These are phyloP conservation scores for Syzygium syzygioides DNA, from an alignment of 441 rosid genomes.

Conservation along the genomic window DNA sequence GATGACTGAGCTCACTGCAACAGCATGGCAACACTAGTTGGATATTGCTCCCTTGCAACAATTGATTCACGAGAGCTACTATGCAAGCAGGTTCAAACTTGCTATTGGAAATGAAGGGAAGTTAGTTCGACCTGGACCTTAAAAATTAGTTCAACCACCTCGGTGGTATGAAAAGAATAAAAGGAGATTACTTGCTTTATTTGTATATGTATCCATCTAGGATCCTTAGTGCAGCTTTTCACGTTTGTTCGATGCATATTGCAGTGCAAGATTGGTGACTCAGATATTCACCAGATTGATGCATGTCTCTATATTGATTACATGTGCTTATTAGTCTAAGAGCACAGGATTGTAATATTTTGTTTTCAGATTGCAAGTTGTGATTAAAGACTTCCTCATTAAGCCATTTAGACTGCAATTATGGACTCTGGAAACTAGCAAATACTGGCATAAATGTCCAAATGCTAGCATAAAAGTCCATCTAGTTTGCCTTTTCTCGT, in stretches of 20 bases:
- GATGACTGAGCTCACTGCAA: no score
- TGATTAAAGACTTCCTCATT: no score
- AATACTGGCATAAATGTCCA: not conserved
- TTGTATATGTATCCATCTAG: fast-evolving
- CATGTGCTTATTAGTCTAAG: not conserved
- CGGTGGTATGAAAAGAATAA: fast-evolving
- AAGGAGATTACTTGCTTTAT: not conserved
- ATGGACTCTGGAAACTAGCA: no score
- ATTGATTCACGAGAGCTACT: no score
- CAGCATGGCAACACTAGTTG: not conserved
- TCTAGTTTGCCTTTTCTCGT: not conserved
- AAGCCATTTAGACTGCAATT: no score
- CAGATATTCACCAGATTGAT: not conserved
- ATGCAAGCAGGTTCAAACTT: not conserved
- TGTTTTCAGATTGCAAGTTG: no score
- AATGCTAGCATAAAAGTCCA: not conserved
- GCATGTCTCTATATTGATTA: no score
- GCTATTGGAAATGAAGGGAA: not conserved
- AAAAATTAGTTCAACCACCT: not conserved
- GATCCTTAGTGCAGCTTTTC: not conserved
- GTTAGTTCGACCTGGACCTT: not conserved
- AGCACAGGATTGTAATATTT: not conserved
- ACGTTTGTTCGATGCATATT: not conserved
- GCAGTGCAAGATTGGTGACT: not conserved
- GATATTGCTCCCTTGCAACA: no score